Evolutionary conservation across 805 yeast genomes (phyloP), one percentile per base, ranked within the genome.

Genomic region (Candida odintsovae): DNA sequence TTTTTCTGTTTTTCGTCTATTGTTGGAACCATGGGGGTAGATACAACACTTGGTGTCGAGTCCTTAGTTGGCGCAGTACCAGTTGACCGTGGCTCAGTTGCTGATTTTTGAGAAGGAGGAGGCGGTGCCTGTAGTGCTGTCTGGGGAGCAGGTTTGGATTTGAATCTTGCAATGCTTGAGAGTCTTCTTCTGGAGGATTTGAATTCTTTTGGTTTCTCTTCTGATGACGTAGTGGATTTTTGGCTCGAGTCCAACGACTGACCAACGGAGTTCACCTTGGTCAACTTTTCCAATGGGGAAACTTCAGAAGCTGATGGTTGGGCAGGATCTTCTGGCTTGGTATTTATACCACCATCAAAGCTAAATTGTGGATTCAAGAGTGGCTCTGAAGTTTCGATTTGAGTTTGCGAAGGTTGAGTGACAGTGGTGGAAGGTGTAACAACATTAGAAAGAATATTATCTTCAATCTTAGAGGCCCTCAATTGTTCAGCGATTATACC

Each of bases 241-340:
- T 54, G 52, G 19, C 50, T 44, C 6, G 57, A 55, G 36, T 46
- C 37, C 20, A 53, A 48, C 3, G 57, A 53, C 16, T 48, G 38
- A 11, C 49, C 50, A 43, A 47, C 47, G 1, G 58, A 56, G 16
- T 40, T 9, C 11, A 44, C 49, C 29, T 48, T 53, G 3, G 45
- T 23, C 15, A 47, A 18, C 21, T 49, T 53, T 26, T 57, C 61
- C 16, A 52, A 41, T 22, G 59, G 59, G 3, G 60, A 56, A 9
- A 55, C 49, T 1, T 42, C 48, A 11, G 22, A 19, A 20, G n/a
- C 12, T n/a, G 8, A 2, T 2, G 25, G 19, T 19, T 10, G 22
- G n/a, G 8, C 20, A 11, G 15, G 6, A 2, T 19, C 23, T 13
- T 12, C 22, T 20, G n/a, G 19, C 2, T 20, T 20, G 16, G 16